phyloP scores from a whole-genome alignment of 2,329 filamentous ascomycete genomes.

The Penicillium sp. region DNA sequence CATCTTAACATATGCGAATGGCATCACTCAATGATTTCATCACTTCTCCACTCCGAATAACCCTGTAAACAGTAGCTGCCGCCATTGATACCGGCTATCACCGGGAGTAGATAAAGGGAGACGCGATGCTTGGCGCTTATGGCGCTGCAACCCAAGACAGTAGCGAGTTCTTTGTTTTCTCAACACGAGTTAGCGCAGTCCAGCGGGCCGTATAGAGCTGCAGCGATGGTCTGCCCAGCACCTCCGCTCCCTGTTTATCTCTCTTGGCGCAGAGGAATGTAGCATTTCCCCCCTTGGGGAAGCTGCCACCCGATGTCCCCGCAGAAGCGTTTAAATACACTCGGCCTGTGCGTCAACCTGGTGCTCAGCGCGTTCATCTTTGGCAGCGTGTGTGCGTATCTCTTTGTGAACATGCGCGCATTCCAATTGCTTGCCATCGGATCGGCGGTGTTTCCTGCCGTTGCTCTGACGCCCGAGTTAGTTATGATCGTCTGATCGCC shows the following conservation, averaged over 20 bases:
- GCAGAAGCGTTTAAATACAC: neutral
- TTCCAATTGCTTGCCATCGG: slow-evolving; percentile 26
- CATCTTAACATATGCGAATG: neutral
- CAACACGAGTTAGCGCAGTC: neutral
- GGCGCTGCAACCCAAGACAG: slow-evolving; percentile 23
- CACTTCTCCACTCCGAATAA: neutral
- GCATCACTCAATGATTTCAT: neutral
- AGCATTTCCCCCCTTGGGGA: slow-evolving; percentile 16
- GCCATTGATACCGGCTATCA: slow-evolving; percentile 6
- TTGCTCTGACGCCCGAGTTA: slow-evolving; percentile 32
- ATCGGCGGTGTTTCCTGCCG: slow-evolving; percentile 22
- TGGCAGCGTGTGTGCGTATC: slow-evolving; percentile 1
- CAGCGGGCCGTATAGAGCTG: neutral
- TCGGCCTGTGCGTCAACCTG: neutral
- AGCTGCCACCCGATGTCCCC: neutral
- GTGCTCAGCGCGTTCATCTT: slow-evolving; percentile 5
- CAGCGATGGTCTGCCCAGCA: slow-evolving; percentile 1
- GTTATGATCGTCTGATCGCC: slow-evolving; percentile 2
- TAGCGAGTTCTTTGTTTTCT: neutral
- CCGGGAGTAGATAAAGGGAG: slow-evolving; percentile 8
- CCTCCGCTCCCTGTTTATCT: slow-evolving; percentile 13
- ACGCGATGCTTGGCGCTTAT: slow-evolving; percentile 21
- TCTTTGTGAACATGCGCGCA: slow-evolving; percentile 22
- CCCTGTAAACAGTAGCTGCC: neutral
- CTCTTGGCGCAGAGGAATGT: slow-evolving; percentile 18